Evolutionary conservation across 2,329 filamentous ascomycete genomes (phyloP), one percentile per base, ranked within the genome.

Genomic region (Trichophyton verrucosum): DNA sequence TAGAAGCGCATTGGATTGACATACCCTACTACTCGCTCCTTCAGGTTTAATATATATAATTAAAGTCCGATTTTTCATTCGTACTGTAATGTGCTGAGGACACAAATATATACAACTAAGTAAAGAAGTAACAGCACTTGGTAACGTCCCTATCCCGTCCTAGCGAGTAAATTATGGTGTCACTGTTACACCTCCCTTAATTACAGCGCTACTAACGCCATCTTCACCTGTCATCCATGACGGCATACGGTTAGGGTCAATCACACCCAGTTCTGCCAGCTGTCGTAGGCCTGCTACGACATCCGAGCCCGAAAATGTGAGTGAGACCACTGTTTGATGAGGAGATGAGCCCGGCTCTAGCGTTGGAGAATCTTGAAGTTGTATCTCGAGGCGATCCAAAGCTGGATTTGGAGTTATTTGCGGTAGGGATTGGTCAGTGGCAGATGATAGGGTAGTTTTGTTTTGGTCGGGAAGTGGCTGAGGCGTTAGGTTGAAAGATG

Each of bases 211-310:
- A 59, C 88, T 94, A 3, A 94, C 84, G 0, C 86, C 87, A 51
- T 90, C 87, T 68, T 95, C 90, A 1, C 90, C 91, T 0, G 89
- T 94, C 86, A 95, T 86, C 89, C 90, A 95, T 0, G 87, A 87
- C 0, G 91, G 90, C 87, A 95, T 91, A 60, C 78, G 82, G 67
- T 85, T 81, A 1, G 89, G 86, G 69, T 95, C 84, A 27, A 95
- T 77, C 3, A 76, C 65, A 0, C 89, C 89, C 15, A 82, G 76
- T 71, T 95, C 89, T 0, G 92, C 87, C 36, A 95, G 78, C 68
- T 87, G 84, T 56, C 89, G 81, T 24, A 95, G 79, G 0, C 91
- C 91, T 0, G 86, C 86, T 74, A 95, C 92, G 2, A 95, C 85
- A 70, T 95, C 89, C 0, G 80, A 73, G 0, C 91, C 91, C 44